These are phyloP conservation scores for Ogataea trehaloabstinens DNA, from an alignment of 805 yeast species.

Conservation along the genomic window DNA sequence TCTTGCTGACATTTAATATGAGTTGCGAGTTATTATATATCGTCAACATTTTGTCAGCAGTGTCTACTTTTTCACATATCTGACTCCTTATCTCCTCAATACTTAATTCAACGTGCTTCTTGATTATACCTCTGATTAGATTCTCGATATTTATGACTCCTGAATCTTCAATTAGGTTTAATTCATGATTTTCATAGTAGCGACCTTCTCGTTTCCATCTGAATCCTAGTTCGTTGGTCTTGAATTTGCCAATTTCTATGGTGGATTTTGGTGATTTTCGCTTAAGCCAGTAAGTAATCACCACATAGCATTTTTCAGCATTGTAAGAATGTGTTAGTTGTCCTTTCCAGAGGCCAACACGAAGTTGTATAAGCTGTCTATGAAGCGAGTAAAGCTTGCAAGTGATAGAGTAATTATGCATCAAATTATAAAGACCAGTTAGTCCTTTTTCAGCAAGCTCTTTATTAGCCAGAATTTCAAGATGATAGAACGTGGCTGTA, in stretches of 20 bases:
- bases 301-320: constrained; percentile 51
- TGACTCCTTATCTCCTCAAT: constrained; percentile 33
- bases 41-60: constrained; percentile 29
- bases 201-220: constrained; percentile 64
- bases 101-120: constrained; percentile 38
- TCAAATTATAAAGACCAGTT: constrained; percentile 50
- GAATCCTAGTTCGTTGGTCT: constrained; percentile 46
- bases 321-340: constrained; percentile 57
- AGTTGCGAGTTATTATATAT: constrained; percentile 24
- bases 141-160: constrained; percentile 36
- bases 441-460: constrained; percentile 47
- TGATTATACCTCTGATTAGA: constrained; percentile 37
- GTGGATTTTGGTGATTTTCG: constrained; percentile 49
- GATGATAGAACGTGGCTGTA: constrained; percentile 32
- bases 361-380: constrained; percentile 51
- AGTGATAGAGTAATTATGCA: constrained; percentile 60
- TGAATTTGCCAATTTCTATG: constrained; percentile 59
- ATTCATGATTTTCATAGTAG: constrained; percentile 18
- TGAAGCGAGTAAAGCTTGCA: constrained; percentile 62
- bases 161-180: constrained; percentile 33
- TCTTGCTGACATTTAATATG: constrained; percentile 28
- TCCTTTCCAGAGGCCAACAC: constrained; percentile 55
- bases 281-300: constrained; percentile 64
- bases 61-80: constrained; percentile 26
- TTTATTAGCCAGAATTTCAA: constrained; percentile 58